Evolutionary conservation across 768 basidiomycete genomes (phyloP).

Genomic region (Cubamyces lactineus): DNA sequence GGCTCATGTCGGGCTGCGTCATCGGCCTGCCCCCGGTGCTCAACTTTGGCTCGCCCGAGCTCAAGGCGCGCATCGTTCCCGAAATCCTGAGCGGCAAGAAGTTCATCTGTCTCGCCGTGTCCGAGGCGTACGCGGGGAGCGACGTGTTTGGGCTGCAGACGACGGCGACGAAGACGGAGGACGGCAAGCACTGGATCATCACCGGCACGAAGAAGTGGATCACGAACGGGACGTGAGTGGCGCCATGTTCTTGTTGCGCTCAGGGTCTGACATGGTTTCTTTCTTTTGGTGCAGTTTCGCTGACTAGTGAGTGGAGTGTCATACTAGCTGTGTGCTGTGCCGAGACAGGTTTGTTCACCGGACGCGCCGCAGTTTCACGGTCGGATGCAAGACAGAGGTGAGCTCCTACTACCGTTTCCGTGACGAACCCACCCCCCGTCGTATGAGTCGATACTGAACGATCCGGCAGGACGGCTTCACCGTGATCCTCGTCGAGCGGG

Average conservation of each 20-base stretch:
- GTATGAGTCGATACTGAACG: too few species aligned
- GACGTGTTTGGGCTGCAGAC: conserved; percentile 85
- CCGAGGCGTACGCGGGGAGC: conserved; percentile 85
- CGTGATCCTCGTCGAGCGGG: conserved; percentile 85
- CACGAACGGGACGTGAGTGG: conserved; percentile 66
- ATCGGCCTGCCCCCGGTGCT: conserved; percentile 86
- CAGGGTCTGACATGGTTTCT: conserved; percentile 20
- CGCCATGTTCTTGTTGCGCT: not conserved
- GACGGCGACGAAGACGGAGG: conserved; percentile 76
- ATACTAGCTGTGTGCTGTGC: not conserved
- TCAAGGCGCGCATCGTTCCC: conserved; percentile 62
- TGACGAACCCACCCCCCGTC: conserved; percentile 5
- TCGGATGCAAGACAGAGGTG: conserved; percentile 67
- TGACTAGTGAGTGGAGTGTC: conserved; percentile 41
- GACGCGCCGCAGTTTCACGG: conserved; percentile 53
- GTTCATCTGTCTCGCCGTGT: conserved; percentile 79
- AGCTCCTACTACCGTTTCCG: conserved; percentile 24
- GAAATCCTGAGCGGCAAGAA: conserved; percentile 78
- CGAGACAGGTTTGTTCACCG: not conserved
- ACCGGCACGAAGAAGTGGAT: conserved; percentile 91
- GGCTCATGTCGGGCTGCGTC: conserved; percentile 73
- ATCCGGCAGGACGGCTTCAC: conserved; percentile 60
- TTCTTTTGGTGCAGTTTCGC: conserved; percentile 37
- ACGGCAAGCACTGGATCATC: conserved; percentile 84
- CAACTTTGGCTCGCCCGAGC: conserved; percentile 73